A percentile compares a stretch with the other conserved stretches of the same genome.
Evolutionary conservation across 208 protist genomes (phyloP).

Genomic region (Wallacemonas rigidus): DNA sequence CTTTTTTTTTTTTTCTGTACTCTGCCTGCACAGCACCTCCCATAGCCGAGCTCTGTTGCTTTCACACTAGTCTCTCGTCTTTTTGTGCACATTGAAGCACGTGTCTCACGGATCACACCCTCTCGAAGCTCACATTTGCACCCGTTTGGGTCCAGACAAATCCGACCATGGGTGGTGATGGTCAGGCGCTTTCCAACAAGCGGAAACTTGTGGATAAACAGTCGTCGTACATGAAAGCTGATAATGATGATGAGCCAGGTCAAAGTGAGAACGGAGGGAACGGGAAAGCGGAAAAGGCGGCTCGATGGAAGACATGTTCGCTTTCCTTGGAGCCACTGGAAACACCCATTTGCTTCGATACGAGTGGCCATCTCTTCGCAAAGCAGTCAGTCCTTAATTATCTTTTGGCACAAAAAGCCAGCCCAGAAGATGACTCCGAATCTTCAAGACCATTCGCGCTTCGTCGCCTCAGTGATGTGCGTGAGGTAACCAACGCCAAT

Average conservation of each 20-base stretch:
- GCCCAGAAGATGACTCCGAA: neutral
- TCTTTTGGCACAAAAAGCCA: constrained; percentile 33
- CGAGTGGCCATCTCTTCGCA: constrained; percentile 61
- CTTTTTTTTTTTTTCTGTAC: constrained; percentile 13
- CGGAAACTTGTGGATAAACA: constrained; percentile 57
- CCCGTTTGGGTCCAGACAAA: neutral
- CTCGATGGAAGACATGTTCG: constrained; percentile 66
- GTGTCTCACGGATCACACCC: no score
- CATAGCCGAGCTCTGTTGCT: neutral
- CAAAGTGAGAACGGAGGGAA: constrained; percentile 24
- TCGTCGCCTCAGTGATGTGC: constrained; percentile 55
- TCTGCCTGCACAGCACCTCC: no score
- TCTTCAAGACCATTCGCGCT: constrained; percentile 14
- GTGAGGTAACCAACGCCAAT: constrained; percentile 42
- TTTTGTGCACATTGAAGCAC: neutral
- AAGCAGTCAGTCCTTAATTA: constrained; percentile 70
- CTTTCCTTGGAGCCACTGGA: constrained; percentile 60
- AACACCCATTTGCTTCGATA: constrained; percentile 63
- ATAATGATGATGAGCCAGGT: constrained; percentile 23
- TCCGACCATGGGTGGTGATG: constrained; percentile 73
- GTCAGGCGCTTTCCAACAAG: constrained; percentile 81
- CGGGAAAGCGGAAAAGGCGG: constrained; percentile 21
- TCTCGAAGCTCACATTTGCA: constrained; percentile 13
- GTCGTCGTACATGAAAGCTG: constrained; percentile 39
- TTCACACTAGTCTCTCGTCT: constrained; percentile 1